phyloP scores from a whole-genome alignment of 2,329 filamentous ascomycete genomes.

The Fusarium denticulatum region DNA sequence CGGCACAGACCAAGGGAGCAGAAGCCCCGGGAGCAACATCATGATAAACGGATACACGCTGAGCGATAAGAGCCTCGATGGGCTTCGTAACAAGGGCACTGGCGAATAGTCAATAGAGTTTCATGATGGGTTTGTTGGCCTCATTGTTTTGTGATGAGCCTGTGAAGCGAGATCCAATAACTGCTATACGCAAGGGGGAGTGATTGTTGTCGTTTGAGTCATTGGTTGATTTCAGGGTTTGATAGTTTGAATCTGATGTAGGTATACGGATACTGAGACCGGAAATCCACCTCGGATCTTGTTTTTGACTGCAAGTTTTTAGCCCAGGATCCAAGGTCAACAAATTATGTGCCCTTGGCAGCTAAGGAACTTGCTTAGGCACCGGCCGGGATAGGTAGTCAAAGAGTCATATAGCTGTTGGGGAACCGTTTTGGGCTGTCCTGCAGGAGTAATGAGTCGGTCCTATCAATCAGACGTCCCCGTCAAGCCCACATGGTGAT shows the following conservation, averaged over 20 bases:
- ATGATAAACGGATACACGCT: slow-evolving; percentile 21
- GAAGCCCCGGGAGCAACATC: slow-evolving; percentile 29
- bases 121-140: slow-evolving; percentile 10
- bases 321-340: slow-evolving; percentile 1
- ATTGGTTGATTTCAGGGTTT: slow-evolving; percentile 26
- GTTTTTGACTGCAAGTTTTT: slow-evolving; percentile 17
- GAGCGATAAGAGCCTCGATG: slow-evolving; percentile 21
- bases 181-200: slow-evolving; percentile 14
- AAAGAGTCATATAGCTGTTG: slow-evolving; percentile 36
- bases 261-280: slow-evolving; percentile 6
- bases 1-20: slow-evolving; percentile 39
- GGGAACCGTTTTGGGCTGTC: slow-evolving; percentile 17
- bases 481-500: slow-evolving; percentile 40
- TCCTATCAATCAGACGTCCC: slow-evolving; percentile 32
- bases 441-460: slow-evolving; percentile 26
- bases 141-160: background rate
- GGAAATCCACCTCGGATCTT: slow-evolving; percentile 27
- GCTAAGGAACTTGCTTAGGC: slow-evolving; percentile 21
- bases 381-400: slow-evolving; percentile 23
- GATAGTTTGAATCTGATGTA: slow-evolving; percentile 16
- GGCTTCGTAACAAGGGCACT: slow-evolving; percentile 10
- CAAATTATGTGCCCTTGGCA: slow-evolving; percentile 8
- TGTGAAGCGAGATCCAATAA: slow-evolving; percentile 11
- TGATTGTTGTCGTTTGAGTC: slow-evolving; percentile 26
- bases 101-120: slow-evolving; percentile 19